Conservation (phyloP, 2,329 filamentous ascomycete species). For the Colletotrichum noveboracense region DNA sequence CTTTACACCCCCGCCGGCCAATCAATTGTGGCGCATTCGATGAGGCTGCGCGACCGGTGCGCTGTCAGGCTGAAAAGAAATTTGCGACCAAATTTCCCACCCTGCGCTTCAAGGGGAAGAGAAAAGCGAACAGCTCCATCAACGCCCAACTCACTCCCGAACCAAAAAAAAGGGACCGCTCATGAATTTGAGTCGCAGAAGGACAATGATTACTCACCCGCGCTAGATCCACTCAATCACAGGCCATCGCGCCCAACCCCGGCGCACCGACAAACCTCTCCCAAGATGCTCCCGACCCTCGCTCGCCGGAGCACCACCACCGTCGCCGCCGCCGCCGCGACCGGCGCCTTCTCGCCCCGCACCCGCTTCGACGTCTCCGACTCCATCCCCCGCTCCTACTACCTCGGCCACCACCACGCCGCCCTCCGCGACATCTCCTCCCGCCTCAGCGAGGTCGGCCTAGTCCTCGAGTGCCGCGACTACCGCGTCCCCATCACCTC, state of each 20-base stretch:
- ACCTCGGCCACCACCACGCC: constrained; percentile 87
- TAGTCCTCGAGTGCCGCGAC: constrained; percentile 94
- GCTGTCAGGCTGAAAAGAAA: constrained; percentile 9
- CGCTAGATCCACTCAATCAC: not conserved
- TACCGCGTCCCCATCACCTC: constrained; percentile 89
- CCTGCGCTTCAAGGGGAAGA: not conserved
- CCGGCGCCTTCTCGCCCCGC: constrained; percentile 74
- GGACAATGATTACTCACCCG: not conserved
- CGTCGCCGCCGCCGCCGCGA: not conserved
- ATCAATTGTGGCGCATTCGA: not conserved
- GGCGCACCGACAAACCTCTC: not conserved
- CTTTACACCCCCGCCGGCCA: not conserved
- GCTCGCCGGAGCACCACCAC: constrained; percentile 16
- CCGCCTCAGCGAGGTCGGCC: constrained; percentile 78
- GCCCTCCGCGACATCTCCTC: constrained; percentile 84
- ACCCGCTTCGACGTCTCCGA: constrained; percentile 71
- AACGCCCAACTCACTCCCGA: not conserved
- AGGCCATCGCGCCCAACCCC: not conserved
- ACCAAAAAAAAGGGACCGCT: not conserved
- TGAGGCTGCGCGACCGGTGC: constrained; percentile 1
- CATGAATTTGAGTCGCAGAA: not conserved
- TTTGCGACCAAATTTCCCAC: not conserved
- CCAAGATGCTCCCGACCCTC: constrained; percentile 16
- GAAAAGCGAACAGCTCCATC: not conserved
- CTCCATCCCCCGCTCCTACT: constrained; percentile 88